A percentile compares a stretch with the other conserved stretches of the same genome.
phyloP scores from a whole-genome alignment of 129 eudicot species.

The Artemisia argyi region DNA sequence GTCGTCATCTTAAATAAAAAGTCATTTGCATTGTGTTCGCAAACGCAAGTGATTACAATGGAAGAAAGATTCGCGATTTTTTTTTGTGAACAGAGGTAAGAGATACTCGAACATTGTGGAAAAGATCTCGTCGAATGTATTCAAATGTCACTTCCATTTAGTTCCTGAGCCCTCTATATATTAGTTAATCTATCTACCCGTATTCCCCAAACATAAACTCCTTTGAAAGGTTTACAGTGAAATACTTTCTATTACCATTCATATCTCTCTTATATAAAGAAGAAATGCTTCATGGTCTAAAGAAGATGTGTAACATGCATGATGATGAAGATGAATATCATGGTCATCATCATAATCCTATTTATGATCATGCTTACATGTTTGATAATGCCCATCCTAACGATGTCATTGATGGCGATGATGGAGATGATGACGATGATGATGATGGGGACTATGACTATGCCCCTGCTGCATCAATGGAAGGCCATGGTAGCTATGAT shows the following conservation, averaged over 20 bases:
- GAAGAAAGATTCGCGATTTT: slow-evolving; percentile 1
- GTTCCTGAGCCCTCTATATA: slow-evolving; percentile 15
- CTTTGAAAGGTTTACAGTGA: slow-evolving; percentile 14
- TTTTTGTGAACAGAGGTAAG: slow-evolving; percentile 16
- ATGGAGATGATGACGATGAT: slow-evolving; percentile 29
- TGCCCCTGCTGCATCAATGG: slow-evolving; percentile 54
- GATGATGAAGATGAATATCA: slow-evolving; percentile 14
- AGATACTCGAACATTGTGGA: slow-evolving; percentile 13
- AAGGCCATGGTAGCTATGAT: slow-evolving; percentile 15
- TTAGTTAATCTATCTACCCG: neutral
- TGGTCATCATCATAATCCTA: slow-evolving; percentile 18
- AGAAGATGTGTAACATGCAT: slow-evolving; percentile 15
- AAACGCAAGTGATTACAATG: slow-evolving; percentile 1
- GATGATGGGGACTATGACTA: slow-evolving; percentile 41
- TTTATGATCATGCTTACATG: slow-evolving; percentile 16
- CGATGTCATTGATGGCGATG: slow-evolving; percentile 34
- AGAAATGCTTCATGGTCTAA: slow-evolving; percentile 30
- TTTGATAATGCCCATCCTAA: slow-evolving; percentile 15
- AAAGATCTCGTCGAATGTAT: slow-evolving; percentile 18
- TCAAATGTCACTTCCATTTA: slow-evolving; percentile 13
- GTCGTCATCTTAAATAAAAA: slow-evolving; percentile 10
- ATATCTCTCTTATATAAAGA: slow-evolving; percentile 1
- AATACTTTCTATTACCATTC: neutral
- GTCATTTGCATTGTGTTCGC: slow-evolving; percentile 3
- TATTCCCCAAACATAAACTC: slow-evolving; percentile 16